Conservation (phyloP, 306 rosid species). For the Canavalia ensiformis region DNA sequence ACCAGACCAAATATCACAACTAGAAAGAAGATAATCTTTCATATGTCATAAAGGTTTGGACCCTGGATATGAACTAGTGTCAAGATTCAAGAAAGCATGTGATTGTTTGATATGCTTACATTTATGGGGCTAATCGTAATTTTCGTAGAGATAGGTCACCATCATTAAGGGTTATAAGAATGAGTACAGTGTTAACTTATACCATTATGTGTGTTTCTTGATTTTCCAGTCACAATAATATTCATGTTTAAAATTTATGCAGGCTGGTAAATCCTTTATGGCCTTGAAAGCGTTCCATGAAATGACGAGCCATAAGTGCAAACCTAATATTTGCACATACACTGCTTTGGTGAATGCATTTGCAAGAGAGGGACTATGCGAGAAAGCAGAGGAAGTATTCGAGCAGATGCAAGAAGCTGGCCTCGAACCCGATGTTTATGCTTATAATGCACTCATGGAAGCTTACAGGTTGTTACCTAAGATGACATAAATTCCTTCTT, state of each 20-base stretch:
- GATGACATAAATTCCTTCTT: constrained; percentile 40
- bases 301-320: constrained; percentile 73
- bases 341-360: constrained; percentile 94
- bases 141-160: neutral
- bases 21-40: neutral
- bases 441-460: constrained; percentile 97
- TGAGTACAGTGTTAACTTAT: neutral
- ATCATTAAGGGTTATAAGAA: constrained; percentile 9
- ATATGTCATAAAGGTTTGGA: constrained; percentile 10
- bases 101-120: neutral
- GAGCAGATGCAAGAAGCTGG: constrained; percentile 96
- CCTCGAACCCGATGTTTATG: constrained; percentile 82
- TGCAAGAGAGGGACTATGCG: constrained; percentile 94
- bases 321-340: constrained; percentile 90
- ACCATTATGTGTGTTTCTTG: neutral
- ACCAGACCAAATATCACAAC: neutral
- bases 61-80: neutral
- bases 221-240: neutral
- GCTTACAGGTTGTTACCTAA: constrained; percentile 78
- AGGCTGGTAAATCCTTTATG: constrained; percentile 84
- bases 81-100: neutral
- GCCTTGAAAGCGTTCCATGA: constrained; percentile 77
- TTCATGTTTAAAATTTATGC: constrained; percentile 47
- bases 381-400: constrained; percentile 95
- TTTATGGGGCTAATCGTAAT: constrained; percentile 1